Conservation (phyloP, 495 filamentous ascomycete genomes). For the Tuber aestivum region DNA sequence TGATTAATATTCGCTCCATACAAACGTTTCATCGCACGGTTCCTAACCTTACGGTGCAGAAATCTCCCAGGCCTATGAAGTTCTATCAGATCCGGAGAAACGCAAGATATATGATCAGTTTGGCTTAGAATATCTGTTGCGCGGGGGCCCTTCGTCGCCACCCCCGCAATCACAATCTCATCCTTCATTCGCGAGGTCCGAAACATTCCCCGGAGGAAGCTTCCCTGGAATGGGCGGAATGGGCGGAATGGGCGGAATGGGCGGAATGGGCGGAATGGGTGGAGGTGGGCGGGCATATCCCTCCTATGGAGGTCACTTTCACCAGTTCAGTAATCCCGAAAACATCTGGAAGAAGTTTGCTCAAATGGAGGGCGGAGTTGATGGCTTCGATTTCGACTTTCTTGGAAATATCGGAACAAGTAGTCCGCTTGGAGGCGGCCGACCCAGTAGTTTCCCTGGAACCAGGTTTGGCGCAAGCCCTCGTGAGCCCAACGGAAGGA, state of each 20-base stretch:
- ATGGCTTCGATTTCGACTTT: constrained; percentile 50
- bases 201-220: constrained; percentile 51
- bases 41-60: constrained; percentile 49
- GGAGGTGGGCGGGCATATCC: constrained; percentile 41
- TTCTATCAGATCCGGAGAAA: constrained; percentile 94
- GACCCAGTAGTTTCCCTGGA: constrained; percentile 34
- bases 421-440: constrained; percentile 45
- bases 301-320: constrained; percentile 18
- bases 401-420: constrained; percentile 47
- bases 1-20: constrained; percentile 1
- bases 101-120: constrained; percentile 92
- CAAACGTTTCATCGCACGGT: background rate
- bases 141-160: constrained; percentile 69
- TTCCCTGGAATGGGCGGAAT: constrained; percentile 45
- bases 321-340: constrained; percentile 72
- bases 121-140: constrained; percentile 85
- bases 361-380: constrained; percentile 47
- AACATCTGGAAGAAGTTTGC: constrained; percentile 81
- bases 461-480: constrained; percentile 25
- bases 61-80: constrained; percentile 93
- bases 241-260: background rate
- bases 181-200: constrained; percentile 53
- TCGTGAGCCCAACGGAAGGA: constrained; percentile 41
- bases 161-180: constrained; percentile 47
- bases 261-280: background rate